These are phyloP conservation scores for Paracamarosporium sp. DNA, from an alignment of 2,329 filamentous ascomycete species.

Conservation along the genomic window DNA sequence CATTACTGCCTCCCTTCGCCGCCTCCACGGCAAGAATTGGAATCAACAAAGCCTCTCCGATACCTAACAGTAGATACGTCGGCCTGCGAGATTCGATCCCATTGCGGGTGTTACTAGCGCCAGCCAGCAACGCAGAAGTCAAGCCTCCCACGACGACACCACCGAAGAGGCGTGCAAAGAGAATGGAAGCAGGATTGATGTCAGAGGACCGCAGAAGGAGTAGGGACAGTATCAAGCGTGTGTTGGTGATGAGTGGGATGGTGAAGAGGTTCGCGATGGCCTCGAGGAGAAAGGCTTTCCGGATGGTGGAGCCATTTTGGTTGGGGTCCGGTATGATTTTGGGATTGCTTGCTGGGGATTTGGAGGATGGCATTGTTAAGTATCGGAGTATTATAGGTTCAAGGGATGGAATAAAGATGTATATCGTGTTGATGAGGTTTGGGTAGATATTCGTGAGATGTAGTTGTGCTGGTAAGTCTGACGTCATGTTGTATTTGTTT, in stretches of 20 bases:
- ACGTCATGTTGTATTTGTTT: neutral
- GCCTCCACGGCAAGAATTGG: conserved; percentile 27
- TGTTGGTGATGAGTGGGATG: conserved; percentile 31
- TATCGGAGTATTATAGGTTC: neutral
- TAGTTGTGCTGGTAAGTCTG: neutral
- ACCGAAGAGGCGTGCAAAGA: conserved; percentile 32
- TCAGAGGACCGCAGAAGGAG: conserved; percentile 26
- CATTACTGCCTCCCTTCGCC: conserved; percentile 20
- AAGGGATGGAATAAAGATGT: neutral
- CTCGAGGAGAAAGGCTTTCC: conserved; percentile 35
- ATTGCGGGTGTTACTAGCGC: conserved; percentile 30
- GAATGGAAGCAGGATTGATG: conserved; percentile 28
- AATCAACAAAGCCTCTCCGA: conserved; percentile 29
- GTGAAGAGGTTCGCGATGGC: conserved; percentile 35
- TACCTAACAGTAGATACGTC: conserved; percentile 28
- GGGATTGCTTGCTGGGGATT: conserved; percentile 1
- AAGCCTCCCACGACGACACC: conserved; percentile 30
- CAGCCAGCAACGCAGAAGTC: conserved; percentile 28
- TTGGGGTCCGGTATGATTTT: conserved; percentile 20
- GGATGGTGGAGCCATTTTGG: conserved; percentile 24
- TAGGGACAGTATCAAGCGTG: conserved; percentile 25
- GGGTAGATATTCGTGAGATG: neutral
- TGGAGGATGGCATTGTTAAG: conserved; percentile 2
- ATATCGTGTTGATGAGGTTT: neutral
- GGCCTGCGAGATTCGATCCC: conserved; percentile 31